phyloP scores from a whole-genome alignment of 345 rosid species.

The Litchi chinensis region DNA sequence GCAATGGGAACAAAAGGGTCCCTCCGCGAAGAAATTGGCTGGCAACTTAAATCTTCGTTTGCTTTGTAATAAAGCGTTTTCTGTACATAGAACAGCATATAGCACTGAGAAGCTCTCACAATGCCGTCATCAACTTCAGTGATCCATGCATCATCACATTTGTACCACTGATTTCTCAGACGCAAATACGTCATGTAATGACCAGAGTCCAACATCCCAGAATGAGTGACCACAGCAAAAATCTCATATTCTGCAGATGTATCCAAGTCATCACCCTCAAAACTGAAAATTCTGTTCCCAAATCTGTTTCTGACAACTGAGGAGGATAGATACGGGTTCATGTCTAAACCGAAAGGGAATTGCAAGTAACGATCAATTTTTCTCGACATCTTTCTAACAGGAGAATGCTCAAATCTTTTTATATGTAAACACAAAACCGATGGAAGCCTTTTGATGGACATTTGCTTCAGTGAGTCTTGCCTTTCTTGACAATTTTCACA shows the following conservation, averaged over 20 bases:
- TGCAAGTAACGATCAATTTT: conserved; percentile 81
- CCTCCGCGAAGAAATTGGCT: conserved; percentile 36
- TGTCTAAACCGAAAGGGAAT: conserved; percentile 79
- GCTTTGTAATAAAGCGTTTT: conserved; percentile 54
- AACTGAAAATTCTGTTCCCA: conserved; percentile 66
- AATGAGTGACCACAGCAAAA: conserved; percentile 81
- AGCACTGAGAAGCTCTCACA: conserved; percentile 87
- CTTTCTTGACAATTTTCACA: conserved; percentile 82
- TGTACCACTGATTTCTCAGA: conserved; percentile 77
- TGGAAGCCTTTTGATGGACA: conserved; percentile 89
- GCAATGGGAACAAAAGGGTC: conserved; percentile 45
- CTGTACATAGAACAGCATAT: conserved; percentile 89
- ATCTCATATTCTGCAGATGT: conserved; percentile 71
- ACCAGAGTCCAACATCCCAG: conserved; percentile 85
- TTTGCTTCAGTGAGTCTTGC: conserved; percentile 81
- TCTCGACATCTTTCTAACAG: conserved; percentile 58
- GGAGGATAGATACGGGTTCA: conserved; percentile 80
- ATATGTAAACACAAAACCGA: conserved; percentile 81
- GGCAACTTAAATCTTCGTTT: conserved; percentile 39
- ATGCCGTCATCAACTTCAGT: conserved; percentile 78
- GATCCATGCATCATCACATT: conserved; percentile 93
- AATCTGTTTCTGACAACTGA: conserved; percentile 69
- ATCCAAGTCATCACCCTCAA: conserved; percentile 62
- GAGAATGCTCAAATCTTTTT: conserved; percentile 87
- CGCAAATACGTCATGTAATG: conserved; percentile 84